Conservation (phyloP, 495 filamentous ascomycete species). For the Hapsidospora chrysogenum region DNA sequence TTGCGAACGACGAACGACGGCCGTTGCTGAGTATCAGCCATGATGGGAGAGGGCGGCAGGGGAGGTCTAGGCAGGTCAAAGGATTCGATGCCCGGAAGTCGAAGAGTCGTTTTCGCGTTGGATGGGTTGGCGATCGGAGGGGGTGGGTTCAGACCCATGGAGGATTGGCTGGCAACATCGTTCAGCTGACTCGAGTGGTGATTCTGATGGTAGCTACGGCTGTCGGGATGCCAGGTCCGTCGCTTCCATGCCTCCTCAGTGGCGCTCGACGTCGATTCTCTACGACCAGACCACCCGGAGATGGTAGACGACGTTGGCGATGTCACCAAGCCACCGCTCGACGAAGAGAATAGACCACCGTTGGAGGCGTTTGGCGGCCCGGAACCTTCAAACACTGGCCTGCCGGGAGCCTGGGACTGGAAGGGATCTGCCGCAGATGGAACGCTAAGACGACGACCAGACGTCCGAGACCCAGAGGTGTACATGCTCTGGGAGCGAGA, state of each 20-base stretch:
- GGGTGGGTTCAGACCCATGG: constrained; percentile 37
- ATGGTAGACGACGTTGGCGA: constrained; percentile 53
- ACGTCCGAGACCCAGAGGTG: constrained; percentile 40
- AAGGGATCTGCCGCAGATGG: constrained; percentile 63
- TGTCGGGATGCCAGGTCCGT: constrained; percentile 81
- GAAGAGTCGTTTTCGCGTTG: constrained; percentile 22
- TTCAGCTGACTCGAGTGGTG: constrained; percentile 17
- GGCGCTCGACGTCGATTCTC: constrained; percentile 42
- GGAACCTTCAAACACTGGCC: constrained; percentile 37
- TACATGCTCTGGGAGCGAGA: constrained; percentile 53
- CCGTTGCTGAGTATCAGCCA: constrained; percentile 37
- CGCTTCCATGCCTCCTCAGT: constrained; percentile 64
- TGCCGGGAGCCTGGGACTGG: constrained; percentile 39
- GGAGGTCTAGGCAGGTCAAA: constrained; percentile 56
- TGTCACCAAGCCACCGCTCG: constrained; percentile 38
- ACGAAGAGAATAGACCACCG: constrained; percentile 33
- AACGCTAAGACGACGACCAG: constrained; percentile 63
- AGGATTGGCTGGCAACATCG: constrained; percentile 19
- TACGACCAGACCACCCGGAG: constrained; percentile 41
- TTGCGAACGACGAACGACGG: too few relatives aligned
- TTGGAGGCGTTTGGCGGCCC: constrained; percentile 32
- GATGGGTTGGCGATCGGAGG: constrained; percentile 26
- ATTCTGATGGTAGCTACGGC: constrained; percentile 26
- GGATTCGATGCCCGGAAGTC: constrained; percentile 78
- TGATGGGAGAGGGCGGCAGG: constrained; percentile 54